Evolutionary conservation across 495 filamentous ascomycete genomes (phyloP), one percentile per base, ranked within the genome.

Genomic region (Clohesyomyces aquaticus): DNA sequence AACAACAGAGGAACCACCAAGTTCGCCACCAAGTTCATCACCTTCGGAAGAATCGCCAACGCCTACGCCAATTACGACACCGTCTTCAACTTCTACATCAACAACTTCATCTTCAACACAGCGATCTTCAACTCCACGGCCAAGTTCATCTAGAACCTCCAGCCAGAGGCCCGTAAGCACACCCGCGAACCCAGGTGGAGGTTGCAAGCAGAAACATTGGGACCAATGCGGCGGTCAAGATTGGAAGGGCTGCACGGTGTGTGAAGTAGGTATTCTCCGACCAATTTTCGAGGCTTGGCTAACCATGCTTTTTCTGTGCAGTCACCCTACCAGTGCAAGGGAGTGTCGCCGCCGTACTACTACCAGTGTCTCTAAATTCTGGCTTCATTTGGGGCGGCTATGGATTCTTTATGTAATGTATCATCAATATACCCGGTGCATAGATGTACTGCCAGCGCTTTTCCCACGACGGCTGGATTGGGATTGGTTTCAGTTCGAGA

Each of bases 181-280:
- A 46, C 43, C 65, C 9, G 41, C 27, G 1, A 29, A 29, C 22
- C 32, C 32, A 14, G 54, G 54, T 57, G 53, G 55, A n/a, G 65
- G 65, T 16, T 67, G 65, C 41, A 58, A 18, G 42, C 23, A 23
- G 19, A 67, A 67, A 38, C 65, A 67, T 28, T 67, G 65, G 65
- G 65, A 67, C 59, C 65, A 67, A 23, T 67, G 65, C 38, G 65
- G 65, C 18, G 65, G 65, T 23, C 55, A 67, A n/a, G 48, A 63
- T 32, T 67, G 65, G 65, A 62, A 67, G 29, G 65, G 65, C 4
- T 67, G 65, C 46, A 62, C 58, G 21, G 53, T 58, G 2, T 67
- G 65, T 25, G 65, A 51, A 29, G 65, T 67, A 56, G n/a, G 65
- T 53, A 22, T 9, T 14, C 42, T 27, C 27, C n/a, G n/a, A n/a